A percentile compares a stretch with the other conserved stretches of the same genome.
Evolutionary conservation across 352 stramenopile species (phyloP).

Genomic region (Hyaloperonospora brassicae): DNA sequence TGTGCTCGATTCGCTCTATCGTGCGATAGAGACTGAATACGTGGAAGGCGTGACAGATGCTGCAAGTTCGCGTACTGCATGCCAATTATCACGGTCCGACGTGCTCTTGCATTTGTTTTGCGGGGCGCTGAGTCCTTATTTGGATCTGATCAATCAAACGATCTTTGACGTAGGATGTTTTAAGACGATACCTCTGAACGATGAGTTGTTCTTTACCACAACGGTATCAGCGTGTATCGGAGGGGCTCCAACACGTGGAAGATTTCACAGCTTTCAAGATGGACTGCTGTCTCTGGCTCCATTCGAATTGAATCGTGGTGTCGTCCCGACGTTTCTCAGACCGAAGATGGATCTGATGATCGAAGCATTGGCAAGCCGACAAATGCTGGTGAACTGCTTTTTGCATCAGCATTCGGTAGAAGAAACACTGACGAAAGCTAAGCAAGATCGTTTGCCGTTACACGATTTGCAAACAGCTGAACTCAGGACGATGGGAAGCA

Average conservation of each 20-base stretch:
- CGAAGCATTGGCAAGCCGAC: slow-evolving; percentile 47
- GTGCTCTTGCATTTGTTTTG: slow-evolving; percentile 43
- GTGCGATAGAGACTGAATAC: slow-evolving; percentile 31
- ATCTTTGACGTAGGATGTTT: slow-evolving; percentile 42
- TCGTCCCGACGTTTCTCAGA: slow-evolving; percentile 44
- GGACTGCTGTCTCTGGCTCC: slow-evolving; percentile 33
- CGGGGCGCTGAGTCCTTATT: slow-evolving; percentile 36
- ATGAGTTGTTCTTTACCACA: slow-evolving; percentile 48
- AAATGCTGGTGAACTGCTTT: slow-evolving; percentile 50
- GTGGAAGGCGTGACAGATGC: slow-evolving; percentile 25
- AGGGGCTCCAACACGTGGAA: slow-evolving; percentile 16
- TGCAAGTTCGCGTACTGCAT: neutral
- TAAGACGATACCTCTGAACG: slow-evolving; percentile 32
- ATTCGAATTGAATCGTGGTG: slow-evolving; percentile 27
- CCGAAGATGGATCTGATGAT: slow-evolving; percentile 29
- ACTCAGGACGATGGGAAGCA: slow-evolving; percentile 13
- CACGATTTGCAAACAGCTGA: slow-evolving; percentile 11
- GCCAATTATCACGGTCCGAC: slow-evolving; percentile 31
- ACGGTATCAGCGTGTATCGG: slow-evolving; percentile 7
- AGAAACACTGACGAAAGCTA: slow-evolving; percentile 1
- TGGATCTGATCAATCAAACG: slow-evolving; percentile 39
- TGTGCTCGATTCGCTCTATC: slow-evolving; percentile 39
- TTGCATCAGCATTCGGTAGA: slow-evolving; percentile 22
- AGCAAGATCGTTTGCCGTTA: slow-evolving; percentile 8
- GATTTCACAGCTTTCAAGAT: slow-evolving; percentile 34